Evolutionary conservation across 23 red algal species (phyloP), one percentile per base, ranked within the genome.

Genomic region (Agarophyton chilense): DNA sequence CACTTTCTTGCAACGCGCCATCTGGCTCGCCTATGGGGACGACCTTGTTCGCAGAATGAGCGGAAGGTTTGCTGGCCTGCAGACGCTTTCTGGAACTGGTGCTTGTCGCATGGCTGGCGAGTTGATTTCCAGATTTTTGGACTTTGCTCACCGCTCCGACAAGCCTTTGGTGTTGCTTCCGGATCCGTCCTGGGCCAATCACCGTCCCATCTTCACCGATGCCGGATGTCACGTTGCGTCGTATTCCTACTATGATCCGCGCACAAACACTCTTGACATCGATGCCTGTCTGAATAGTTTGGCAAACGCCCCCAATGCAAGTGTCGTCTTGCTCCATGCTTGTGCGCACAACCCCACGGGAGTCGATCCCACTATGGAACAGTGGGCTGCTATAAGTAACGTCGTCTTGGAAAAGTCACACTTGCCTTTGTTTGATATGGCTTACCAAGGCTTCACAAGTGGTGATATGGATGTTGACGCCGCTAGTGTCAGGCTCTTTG

Each of bases 321-420:
- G 83, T 67, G 91, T 94, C 9, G 96, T 94, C 17, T 62, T 98
- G 52, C 60, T 98, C 22, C 87, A 98, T 75, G 96, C 96, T 2
- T 91, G 84, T 41, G 90, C 92, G 21, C 96, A 98, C 78, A 98
- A 98, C 70, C 96, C 96, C 19, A 98, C 96, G 6, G 96, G 96
- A 38, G 77, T 84, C 24, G 96, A 98, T 75, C 78, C 78, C 32
- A 73, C 11, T 43, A 49, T 38, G 81, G 86, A 92, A 39, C 74
- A 94, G 68, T 98, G 96, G 96, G 78, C 41, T 17, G 63, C 75
- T 21, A 35, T 98, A 21, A 80, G 67, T 28, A 82, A 74, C 21
- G 86, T 92, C 28, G 13, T 98, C 10, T 74, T 52, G 80, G 82
- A 90, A 28, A 87, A 80, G 58, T 61, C 79, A 22, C 82, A 88